These are phyloP conservation scores for Acrocalymma vagum DNA, from an alignment of 2,329 filamentous ascomycete species.

Conservation along the genomic window DNA sequence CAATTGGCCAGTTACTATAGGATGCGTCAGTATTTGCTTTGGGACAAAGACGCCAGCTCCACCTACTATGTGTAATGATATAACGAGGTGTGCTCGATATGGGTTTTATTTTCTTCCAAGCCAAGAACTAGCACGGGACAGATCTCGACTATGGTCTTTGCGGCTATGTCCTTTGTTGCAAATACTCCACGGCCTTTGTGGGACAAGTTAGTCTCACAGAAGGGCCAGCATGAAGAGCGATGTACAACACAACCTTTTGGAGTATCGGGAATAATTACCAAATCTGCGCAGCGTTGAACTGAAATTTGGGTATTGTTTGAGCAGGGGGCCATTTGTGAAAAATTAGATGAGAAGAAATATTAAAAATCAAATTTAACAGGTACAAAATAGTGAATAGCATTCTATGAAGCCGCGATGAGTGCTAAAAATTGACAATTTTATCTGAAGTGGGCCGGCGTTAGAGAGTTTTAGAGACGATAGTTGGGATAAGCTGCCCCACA, in stretches of 20 bases:
- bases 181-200: conserved; percentile 62
- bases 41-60: neutral
- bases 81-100: conserved; percentile 60
- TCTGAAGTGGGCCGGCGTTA: too few relatives aligned
- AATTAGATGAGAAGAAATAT: too few relatives aligned
- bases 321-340: too few relatives aligned
- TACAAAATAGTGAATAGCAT: too few relatives aligned
- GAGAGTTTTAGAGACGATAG: conserved; percentile 7
- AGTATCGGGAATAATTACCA: conserved; percentile 57
- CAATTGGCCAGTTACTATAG: conserved; percentile 57
- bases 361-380: too few relatives aligned
- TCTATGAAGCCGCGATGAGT: neutral
- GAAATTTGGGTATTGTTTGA: conserved; percentile 28
- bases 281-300: conserved; percentile 51
- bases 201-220: conserved; percentile 2
- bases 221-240: neutral
- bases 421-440: too few relatives aligned
- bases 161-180: conserved; percentile 55
- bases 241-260: conserved; percentile 61
- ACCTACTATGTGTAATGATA: conserved; percentile 66
- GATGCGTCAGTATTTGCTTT: conserved; percentile 13
- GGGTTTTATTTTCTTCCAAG: conserved; percentile 55
- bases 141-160: conserved; percentile 59
- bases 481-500: conserved; percentile 15
- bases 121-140: conserved; percentile 62